A percentile compares a stretch with the other conserved stretches of the same genome.
These are phyloP conservation scores for Trichoderma sp. DNA, from an alignment of 2,329 filamentous ascomycete genomes.

Conservation along the genomic window DNA sequence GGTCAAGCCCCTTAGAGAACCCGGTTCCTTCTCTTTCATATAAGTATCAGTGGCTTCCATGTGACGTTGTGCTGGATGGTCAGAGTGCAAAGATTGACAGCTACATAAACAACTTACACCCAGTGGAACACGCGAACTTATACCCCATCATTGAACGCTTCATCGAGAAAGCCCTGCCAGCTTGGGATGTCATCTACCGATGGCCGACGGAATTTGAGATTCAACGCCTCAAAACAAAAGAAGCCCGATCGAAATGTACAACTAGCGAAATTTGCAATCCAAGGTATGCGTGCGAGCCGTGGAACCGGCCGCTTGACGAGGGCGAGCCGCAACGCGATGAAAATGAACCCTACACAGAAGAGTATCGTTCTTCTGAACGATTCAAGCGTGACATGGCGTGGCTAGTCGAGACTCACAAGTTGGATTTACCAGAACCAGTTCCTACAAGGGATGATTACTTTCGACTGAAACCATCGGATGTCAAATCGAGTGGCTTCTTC, in stretches of 20 bases:
- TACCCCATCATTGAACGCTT: conserved; percentile 17
- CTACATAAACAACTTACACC: conserved; percentile 58
- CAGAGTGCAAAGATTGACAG: conserved; percentile 44
- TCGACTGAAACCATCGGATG: conserved; percentile 26
- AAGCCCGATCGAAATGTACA: conserved; percentile 27
- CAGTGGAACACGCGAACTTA: conserved; percentile 26
- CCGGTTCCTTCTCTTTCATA: conserved; percentile 27
- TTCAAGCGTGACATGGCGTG: conserved; percentile 31
- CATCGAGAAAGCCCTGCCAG: conserved; percentile 1
- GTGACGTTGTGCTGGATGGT: conserved; percentile 46
- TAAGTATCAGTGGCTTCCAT: conserved; percentile 51
- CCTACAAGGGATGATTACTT: not conserved
- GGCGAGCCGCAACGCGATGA: conserved; percentile 29
- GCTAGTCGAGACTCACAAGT: conserved; percentile 32
- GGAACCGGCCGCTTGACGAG: conserved; percentile 29
- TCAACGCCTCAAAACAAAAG: conserved; percentile 29
- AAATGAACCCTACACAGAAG: conserved; percentile 16
- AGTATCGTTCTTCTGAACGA: conserved; percentile 28
- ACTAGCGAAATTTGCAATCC: conserved; percentile 25
- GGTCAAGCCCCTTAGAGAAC: not conserved
- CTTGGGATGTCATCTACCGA: conserved; percentile 18
- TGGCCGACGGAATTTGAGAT: conserved; percentile 27
- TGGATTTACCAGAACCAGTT: conserved; percentile 24
- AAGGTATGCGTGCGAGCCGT: conserved; percentile 22
- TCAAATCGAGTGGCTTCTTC: conserved; percentile 36